Percentiles rank a stretch among this genome's conserved stretches.
phyloP scores from a whole-genome alignment of 176 grass and related monocot species.

The Carex parvula region DNA sequence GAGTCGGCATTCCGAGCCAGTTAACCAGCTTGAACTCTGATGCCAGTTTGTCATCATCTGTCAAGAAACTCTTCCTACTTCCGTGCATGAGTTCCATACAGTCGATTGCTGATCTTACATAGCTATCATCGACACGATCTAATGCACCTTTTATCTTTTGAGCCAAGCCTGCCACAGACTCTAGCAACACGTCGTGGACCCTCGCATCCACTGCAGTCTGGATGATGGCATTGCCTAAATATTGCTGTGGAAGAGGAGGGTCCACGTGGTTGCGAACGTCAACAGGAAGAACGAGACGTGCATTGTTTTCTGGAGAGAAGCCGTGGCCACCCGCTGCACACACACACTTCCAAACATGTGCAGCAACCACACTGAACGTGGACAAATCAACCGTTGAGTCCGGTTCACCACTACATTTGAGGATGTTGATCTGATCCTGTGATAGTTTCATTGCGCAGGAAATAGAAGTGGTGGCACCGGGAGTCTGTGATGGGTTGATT shows the following conservation, averaged over 20 bases:
- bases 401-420: neutral
- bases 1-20: neutral
- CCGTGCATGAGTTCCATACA: neutral
- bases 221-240: neutral
- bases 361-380: neutral
- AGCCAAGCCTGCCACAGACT: neutral
- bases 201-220: neutral
- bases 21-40: neutral
- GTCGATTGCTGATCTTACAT: constrained; percentile 4
- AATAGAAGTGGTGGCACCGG: neutral
- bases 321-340: neutral
- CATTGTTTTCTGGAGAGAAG: neutral
- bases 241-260: constrained; percentile 8
- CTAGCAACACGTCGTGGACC: neutral
- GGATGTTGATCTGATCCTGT: neutral
- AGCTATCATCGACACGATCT: neutral
- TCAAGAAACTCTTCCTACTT: neutral
- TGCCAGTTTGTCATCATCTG: neutral
- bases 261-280: neutral
- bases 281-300: neutral
- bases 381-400: neutral
- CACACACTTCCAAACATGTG: constrained; percentile 15
- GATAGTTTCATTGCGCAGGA: neutral
- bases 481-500: neutral
- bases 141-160: neutral